phyloP scores from a whole-genome alignment of 345 rosid genomes.

The Citrus reticulata region DNA sequence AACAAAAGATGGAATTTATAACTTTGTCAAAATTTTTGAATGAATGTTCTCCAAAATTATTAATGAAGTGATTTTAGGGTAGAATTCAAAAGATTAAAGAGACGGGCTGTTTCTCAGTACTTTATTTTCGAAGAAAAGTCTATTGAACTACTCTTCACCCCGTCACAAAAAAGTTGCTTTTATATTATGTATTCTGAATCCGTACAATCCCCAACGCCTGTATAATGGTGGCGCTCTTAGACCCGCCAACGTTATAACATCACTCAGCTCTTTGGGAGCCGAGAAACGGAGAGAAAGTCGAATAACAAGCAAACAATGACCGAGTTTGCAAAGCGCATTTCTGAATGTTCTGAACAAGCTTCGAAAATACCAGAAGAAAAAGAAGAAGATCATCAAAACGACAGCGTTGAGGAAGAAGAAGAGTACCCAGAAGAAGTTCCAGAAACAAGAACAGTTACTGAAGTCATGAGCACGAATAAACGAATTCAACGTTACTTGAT shows the following conservation, averaged over 20 bases:
- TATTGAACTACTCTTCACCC: no score
- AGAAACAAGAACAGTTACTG: slow-evolving; percentile 19
- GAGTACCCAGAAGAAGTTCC: slow-evolving; percentile 1
- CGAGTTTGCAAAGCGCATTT: slow-evolving; percentile 32
- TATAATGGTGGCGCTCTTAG: background rate
- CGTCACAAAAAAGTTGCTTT: no score
- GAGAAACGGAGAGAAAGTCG: background rate
- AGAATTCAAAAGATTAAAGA: no score
- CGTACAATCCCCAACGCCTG: background rate
- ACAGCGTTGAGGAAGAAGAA: slow-evolving; percentile 16
- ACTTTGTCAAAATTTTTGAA: no score
- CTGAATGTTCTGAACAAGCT: slow-evolving; percentile 14
- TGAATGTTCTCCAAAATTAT: no score
- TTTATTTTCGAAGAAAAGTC: no score
- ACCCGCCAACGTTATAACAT: background rate
- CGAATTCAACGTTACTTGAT: slow-evolving; percentile 76
- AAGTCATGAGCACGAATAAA: slow-evolving; percentile 46
- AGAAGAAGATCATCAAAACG: background rate
- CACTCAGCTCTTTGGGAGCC: background rate
- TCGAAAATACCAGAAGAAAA: no score
- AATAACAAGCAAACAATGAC: background rate
- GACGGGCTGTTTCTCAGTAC: no score
- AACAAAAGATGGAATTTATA: no score
- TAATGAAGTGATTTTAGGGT: no score
- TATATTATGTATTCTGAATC: background rate